Evolutionary conservation across 257 asterid genomes (phyloP).

Genomic region (Petrea volubilis): DNA sequence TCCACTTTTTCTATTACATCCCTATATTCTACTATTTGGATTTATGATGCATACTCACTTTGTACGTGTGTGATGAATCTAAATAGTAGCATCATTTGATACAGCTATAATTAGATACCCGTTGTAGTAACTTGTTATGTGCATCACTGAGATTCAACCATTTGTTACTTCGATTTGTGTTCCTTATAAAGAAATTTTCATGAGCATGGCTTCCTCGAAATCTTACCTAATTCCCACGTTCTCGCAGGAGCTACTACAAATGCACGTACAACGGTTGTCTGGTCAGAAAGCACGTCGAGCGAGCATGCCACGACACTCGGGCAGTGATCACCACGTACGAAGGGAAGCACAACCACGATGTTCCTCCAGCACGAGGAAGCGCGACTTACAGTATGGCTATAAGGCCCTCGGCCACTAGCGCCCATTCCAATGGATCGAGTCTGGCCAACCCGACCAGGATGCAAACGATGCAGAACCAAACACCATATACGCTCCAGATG

Average conservation of each 20-base stretch:
- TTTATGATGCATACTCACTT: too few species aligned
- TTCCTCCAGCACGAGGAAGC: slow-evolving; percentile 94
- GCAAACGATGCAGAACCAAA: slow-evolving; percentile 55
- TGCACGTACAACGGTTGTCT: slow-evolving; percentile 84
- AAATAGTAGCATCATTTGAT: too few species aligned
- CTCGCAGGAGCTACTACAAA: slow-evolving; percentile 88
- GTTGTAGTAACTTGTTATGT: too few species aligned
- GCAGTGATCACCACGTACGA: slow-evolving; percentile 95
- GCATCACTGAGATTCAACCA: too few species aligned
- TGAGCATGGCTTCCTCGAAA: background rate
- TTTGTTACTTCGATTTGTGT: background rate
- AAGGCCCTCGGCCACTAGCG: slow-evolving; percentile 47
- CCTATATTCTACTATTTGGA: too few species aligned
- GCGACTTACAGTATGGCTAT: slow-evolving; percentile 47
- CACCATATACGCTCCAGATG: slow-evolving; percentile 63
- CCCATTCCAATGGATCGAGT: slow-evolving; percentile 37
- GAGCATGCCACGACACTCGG: slow-evolving; percentile 83
- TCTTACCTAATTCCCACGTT: background rate
- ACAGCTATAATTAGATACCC: too few species aligned
- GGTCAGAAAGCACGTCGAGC: slow-evolving; percentile 90
- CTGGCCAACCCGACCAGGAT: slow-evolving; percentile 36
- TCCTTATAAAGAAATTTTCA: background rate
- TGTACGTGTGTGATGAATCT: too few species aligned
- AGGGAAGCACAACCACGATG: slow-evolving; percentile 95
- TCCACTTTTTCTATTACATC: too few species aligned